These are phyloP conservation scores for Austroboletus rostrupii DNA, from an alignment of 1,284 basidiomycete genomes.

Conservation along the genomic window DNA sequence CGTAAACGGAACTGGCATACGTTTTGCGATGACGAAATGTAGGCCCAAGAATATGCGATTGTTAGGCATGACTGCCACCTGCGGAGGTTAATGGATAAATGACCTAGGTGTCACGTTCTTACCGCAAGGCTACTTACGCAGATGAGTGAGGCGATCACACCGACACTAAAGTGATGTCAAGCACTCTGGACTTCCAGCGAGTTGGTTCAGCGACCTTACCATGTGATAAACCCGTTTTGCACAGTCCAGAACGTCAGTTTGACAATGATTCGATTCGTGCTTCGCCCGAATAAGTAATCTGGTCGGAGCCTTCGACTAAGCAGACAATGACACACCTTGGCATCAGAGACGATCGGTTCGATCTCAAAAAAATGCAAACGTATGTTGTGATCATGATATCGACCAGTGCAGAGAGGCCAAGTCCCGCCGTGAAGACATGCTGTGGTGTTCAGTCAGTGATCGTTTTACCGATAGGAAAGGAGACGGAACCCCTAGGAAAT, in stretches of 20 bases:
- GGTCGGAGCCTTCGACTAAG: no score
- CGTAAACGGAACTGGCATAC: conserved; percentile 24
- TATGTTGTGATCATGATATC: conserved; percentile 47
- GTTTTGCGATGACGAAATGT: conserved; percentile 46
- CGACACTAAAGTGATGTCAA: conserved; percentile 28
- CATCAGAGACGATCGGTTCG: conserved; percentile 33
- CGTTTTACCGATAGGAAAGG: neutral
- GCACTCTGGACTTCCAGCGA: neutral
- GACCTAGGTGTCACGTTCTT: neutral
- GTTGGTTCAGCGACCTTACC: conserved; percentile 27
- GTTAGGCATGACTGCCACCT: conserved; percentile 41
- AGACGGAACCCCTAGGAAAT: conserved; percentile 12
- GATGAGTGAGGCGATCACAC: conserved; percentile 37
- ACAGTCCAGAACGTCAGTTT: conserved; percentile 46
- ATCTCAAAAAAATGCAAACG: conserved; percentile 41
- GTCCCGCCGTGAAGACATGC: conserved; percentile 52
- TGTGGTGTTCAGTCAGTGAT: conserved; percentile 16
- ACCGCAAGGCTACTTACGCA: conserved; percentile 32
- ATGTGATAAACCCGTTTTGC: conserved; percentile 47
- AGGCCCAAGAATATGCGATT: conserved; percentile 44
- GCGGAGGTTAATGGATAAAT: neutral
- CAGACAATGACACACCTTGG: conserved; percentile 27
- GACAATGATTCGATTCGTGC: conserved; percentile 44
- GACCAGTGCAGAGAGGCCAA: conserved; percentile 42
- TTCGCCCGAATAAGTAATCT: conserved; percentile 11